A percentile compares a stretch with the other conserved stretches of the same genome.
Evolutionary conservation across 768 basidiomycete genomes (phyloP).

Genomic region (Leucosporidium creatinivorum): DNA sequence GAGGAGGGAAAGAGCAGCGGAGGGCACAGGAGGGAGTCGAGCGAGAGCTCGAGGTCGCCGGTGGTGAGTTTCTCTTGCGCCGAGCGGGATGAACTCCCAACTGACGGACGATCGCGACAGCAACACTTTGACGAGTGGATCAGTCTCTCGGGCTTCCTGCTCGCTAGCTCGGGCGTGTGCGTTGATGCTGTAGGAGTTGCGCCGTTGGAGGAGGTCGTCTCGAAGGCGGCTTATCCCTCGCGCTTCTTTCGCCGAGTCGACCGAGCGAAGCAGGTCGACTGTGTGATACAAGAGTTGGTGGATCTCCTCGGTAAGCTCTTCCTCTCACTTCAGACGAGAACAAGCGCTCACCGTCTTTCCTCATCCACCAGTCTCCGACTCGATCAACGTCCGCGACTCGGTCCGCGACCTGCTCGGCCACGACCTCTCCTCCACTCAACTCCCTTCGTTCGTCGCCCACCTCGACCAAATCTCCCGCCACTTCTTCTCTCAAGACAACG

Average conservation of each 20-base stretch:
- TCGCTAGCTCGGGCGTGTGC: slow-evolving; percentile 64
- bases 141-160: slow-evolving; percentile 69
- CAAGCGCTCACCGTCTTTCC: background rate
- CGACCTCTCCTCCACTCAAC: slow-evolving; percentile 66
- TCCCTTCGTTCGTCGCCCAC: slow-evolving; percentile 39
- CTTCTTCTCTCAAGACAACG: slow-evolving; percentile 24
- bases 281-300: slow-evolving; percentile 47
- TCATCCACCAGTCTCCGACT: slow-evolving; percentile 47
- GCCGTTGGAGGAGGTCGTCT: slow-evolving; percentile 41
- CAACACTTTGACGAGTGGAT: slow-evolving; percentile 68
- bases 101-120: slow-evolving; percentile 45
- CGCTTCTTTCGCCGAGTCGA: slow-evolving; percentile 31
- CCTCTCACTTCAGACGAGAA: background rate
- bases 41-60: background rate
- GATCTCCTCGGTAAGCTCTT: slow-evolving; percentile 48
- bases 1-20: background rate
- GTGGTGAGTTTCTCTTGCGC: background rate
- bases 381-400: slow-evolving; percentile 63
- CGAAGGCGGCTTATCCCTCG: slow-evolving; percentile 28
- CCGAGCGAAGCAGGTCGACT: slow-evolving; percentile 20
- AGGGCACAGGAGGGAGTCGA: background rate
- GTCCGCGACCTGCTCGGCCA: slow-evolving; percentile 71
- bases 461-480: slow-evolving; percentile 2
- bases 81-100: background rate
- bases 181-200: slow-evolving; percentile 50